Evolutionary conservation across 768 basidiomycete species (phyloP), one percentile per base, ranked within the genome.

Genomic region (Dacryopinax spathularia): DNA sequence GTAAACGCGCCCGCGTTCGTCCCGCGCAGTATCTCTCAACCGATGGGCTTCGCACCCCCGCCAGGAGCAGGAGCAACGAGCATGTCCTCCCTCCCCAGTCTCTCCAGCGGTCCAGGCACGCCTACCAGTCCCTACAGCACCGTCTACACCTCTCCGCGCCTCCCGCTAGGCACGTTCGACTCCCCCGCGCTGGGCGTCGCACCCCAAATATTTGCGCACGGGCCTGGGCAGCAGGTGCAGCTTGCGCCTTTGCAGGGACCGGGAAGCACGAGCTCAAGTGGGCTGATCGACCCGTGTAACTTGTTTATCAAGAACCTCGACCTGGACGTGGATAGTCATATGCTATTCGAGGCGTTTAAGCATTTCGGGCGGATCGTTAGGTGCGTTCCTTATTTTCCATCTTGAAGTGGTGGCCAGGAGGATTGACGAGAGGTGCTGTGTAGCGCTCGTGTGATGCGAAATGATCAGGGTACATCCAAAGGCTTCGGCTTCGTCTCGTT

Each of bases 401-500:
- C 48, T 29, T 63, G 39, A 35, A 31, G 34, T 10, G 31, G n/a
- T 48, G 20, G 62, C 33, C 62, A 65, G 29, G 63, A 41, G 60
- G 34, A 4, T 43, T 34, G 48, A 20, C 48, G 25, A 25, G 31
- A 27, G 25, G 25, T 56, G 20, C 15, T n/a, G n/a, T 22, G n/a
- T 62, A 91, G 90, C 75, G 92, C 92, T 44, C 86, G 91, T 64
- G 91, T 94, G 39, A 93, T 94, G 92, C 83, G 88, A 25, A 90
- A 89, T 68, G 91, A 93, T 70, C 75, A 66, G 64, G 87, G 88
- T 34, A 84, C 86, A 60, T 86, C 87, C 74, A 85, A 89, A 67
- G 87, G 91, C 10, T 95, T 94, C 71, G 92, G 92, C 31, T 95
- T 94, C 69, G 92, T 94, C 41, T 90, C 88, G 1, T 94, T 77